Percentiles rank a stretch among this genome's conserved stretches.
Evolutionary conservation across 768 basidiomycete species (phyloP).

Genomic region (Leccinum subgranulosum): DNA sequence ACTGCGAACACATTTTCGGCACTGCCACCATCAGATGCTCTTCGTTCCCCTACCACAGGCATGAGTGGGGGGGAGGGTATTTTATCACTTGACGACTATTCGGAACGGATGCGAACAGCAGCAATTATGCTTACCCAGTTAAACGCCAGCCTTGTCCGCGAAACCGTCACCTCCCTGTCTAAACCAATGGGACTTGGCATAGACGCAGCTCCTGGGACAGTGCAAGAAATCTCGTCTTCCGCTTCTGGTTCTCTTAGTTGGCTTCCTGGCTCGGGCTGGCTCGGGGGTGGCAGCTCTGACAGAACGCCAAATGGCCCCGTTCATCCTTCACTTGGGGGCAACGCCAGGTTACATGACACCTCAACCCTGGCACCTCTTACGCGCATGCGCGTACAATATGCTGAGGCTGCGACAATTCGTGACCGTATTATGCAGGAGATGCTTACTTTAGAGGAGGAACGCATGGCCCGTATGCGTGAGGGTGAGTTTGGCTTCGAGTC

Average conservation of each 20-base stretch:
- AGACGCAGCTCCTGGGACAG: constrained; percentile 1
- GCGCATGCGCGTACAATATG: constrained; percentile 72
- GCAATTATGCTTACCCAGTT: constrained; percentile 98
- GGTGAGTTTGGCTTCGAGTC: constrained; percentile 58
- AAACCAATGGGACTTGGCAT: constrained; percentile 10
- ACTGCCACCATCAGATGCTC: neutral
- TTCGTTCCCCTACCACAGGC: constrained; percentile 1
- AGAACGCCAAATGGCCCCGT: constrained; percentile 24
- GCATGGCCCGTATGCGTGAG: constrained; percentile 90
- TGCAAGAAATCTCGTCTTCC: constrained; percentile 12
- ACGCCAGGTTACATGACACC: constrained; percentile 22
- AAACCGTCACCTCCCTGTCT: constrained; percentile 36
- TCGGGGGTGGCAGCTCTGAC: constrained; percentile 27
- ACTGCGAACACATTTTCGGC: constrained; percentile 10
- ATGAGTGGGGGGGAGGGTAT: constrained; percentile 11
- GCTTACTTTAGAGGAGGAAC: constrained; percentile 93
- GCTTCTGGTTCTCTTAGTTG: constrained; percentile 40
- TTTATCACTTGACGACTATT: constrained; percentile 94
- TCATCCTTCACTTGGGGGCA: constrained; percentile 31
- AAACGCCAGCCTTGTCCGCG: constrained; percentile 72
- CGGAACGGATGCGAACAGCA: constrained; percentile 96
- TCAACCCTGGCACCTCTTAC: constrained; percentile 32
- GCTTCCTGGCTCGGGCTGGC: constrained; percentile 57
- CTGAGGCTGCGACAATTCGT: constrained; percentile 87
- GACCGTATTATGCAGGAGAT: constrained; percentile 99